These are phyloP conservation scores for Dentipellis sp. DNA, from an alignment of 768 basidiomycete species.

Conservation along the genomic window DNA sequence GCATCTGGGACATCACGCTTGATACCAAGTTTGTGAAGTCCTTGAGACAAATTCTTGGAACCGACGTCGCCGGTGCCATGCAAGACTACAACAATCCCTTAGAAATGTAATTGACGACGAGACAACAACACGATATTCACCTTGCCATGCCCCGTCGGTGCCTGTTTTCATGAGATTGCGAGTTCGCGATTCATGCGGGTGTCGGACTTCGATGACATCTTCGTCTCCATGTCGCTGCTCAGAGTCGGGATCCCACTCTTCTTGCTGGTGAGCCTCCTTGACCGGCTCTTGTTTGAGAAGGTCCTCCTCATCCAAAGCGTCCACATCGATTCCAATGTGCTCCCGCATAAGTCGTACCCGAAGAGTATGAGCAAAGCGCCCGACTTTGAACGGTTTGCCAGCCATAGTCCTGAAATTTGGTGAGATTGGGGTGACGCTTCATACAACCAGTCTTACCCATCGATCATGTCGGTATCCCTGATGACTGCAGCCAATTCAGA, in stretches of 20 bases:
- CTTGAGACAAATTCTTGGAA: conserved; percentile 25
- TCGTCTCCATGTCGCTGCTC: conserved; percentile 48
- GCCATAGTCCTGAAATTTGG: conserved; percentile 68
- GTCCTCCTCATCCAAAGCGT: conserved; percentile 73
- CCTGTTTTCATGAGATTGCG: conserved; percentile 16
- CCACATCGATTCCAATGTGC: conserved; percentile 93
- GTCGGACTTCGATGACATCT: conserved; percentile 26
- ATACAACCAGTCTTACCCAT: conserved; percentile 44
- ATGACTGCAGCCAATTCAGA: conserved; percentile 92
- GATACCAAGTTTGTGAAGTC: conserved; percentile 34
- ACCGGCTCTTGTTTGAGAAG: conserved; percentile 45
- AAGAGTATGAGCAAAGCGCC: conserved; percentile 91
- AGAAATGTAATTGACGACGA: neutral
- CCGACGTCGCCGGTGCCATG: conserved; percentile 30
- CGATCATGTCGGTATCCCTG: conserved; percentile 94
- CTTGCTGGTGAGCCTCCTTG: conserved; percentile 40
- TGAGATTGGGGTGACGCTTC: neutral
- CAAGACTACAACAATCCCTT: conserved; percentile 23
- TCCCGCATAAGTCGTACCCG: conserved; percentile 94
- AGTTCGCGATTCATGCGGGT: conserved; percentile 11
- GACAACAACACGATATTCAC: conserved; percentile 24
- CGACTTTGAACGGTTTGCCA: conserved; percentile 89
- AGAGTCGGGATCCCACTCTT: conserved; percentile 64
- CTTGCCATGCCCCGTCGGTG: conserved; percentile 27
- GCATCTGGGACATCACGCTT: conserved; percentile 30